Conservation (phyloP, 805 yeast species). For the Ogataea degrootiae region DNA sequence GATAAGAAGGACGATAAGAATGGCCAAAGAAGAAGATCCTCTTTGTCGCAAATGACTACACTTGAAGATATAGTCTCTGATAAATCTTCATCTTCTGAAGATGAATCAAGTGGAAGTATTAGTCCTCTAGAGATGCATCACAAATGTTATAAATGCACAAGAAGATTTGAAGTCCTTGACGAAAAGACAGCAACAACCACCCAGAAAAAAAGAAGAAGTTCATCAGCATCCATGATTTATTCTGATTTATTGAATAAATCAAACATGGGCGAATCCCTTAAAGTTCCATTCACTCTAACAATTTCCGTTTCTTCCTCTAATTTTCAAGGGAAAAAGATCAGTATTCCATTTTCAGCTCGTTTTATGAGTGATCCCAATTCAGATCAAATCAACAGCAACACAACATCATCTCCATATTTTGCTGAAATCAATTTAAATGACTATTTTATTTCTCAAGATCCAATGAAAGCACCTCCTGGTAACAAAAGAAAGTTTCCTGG, state of each 20-base stretch:
- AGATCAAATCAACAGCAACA: neutral
- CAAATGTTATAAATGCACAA: constrained; percentile 8
- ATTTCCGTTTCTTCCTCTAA: constrained; percentile 18
- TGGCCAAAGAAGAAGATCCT: constrained; percentile 18
- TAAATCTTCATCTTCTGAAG: neutral
- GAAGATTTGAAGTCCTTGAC: constrained; percentile 1
- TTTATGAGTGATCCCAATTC: constrained; percentile 10
- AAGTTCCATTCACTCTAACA: constrained; percentile 25
- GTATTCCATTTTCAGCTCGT: constrained; percentile 22
- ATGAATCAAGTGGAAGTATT: neutral
- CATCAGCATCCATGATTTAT: constrained; percentile 20
- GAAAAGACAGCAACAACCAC: neutral
- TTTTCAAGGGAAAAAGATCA: constrained; percentile 7
- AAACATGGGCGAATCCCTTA: constrained; percentile 3
- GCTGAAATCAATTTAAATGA: constrained; percentile 27
- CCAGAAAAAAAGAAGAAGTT: constrained; percentile 8
- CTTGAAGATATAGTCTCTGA: constrained; percentile 9
- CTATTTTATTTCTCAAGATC: constrained; percentile 20
- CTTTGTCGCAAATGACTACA: constrained; percentile 18
- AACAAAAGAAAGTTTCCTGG: constrained; percentile 27
- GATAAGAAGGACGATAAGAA: neutral
- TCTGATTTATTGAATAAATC: constrained; percentile 18
- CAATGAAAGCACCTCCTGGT: constrained; percentile 1
- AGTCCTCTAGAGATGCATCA: neutral
- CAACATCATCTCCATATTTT: constrained; percentile 27